Base-by-base conservation (phyloP, 2,329 filamentous ascomycete species). In the Penicillium sp. region DNA sequence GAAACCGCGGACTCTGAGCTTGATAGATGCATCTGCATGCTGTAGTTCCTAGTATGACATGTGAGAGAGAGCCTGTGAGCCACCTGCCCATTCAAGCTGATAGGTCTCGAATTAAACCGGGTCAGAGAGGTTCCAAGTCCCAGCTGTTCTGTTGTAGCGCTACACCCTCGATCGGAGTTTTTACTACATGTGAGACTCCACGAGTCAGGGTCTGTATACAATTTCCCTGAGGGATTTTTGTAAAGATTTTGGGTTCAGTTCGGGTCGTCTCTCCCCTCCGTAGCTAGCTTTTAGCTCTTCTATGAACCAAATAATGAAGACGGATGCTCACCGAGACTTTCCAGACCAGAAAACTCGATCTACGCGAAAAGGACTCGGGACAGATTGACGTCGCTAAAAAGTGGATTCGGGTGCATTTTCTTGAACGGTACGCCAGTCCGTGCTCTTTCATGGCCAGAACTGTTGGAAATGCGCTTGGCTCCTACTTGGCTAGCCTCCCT, bases 371-470 rank as follows among this genome's bases (percentile, higher is more conserved):
- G 38, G 38, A 40, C 38, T 11, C 38, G 38, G 38, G 18, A 40
- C 16, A 40, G 38, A 40, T 40, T 40, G 38, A 40, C 38, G 38
- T 40, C 38, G 42, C 27, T 31, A 29, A 40, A 18, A 31, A 53
- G 50, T 53, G 50, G 50, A 14, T 47, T 40, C 11, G 18, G 29
- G 9, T 16, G 39, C 31, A 21, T 21, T 21, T 40, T 18, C 10
- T 40, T 40, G 39, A 34, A 44, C 39, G 45, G 45, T 49, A 49
- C 50, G 50, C 50, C 22, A 53, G 51, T 14, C 51, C 51, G 51
- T 53, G 51, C 34, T 36, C 13, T n/a, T 2, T 8, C 5, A 8
- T 14, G 34, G 34, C 34, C 13, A 36, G 34, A 36, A n/a, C 34
- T 36, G 34, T 6, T n/a, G 34, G 13, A 36, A 36, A 36, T 4